A percentile compares a stretch with the other conserved stretches of the same genome.
Conservation (phyloP, 2,329 filamentous ascomycete genomes). For the Paecilomyces variotii region DNA sequence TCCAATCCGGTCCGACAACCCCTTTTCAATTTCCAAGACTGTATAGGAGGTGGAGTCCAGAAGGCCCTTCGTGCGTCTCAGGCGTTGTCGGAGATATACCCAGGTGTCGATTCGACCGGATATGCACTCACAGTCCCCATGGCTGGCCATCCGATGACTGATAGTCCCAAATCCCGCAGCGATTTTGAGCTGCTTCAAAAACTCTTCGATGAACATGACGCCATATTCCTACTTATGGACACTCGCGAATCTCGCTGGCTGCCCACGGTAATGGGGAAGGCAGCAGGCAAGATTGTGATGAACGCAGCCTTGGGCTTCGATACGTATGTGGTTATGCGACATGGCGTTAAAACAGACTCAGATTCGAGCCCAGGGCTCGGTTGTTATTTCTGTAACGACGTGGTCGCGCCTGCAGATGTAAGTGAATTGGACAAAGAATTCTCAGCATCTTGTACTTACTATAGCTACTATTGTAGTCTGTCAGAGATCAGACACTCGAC, state of each 20-base stretch:
- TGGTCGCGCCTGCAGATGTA: conserved; percentile 88
- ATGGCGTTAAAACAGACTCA: conserved; percentile 59
- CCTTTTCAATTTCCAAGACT: conserved; percentile 84
- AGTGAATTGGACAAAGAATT: conserved; percentile 31
- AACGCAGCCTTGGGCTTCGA: conserved; percentile 96
- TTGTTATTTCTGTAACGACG: conserved; percentile 98
- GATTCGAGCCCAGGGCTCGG: conserved; percentile 63
- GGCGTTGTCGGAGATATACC: conserved; percentile 77
- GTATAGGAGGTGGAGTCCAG: conserved; percentile 69
- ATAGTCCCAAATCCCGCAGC: conserved; percentile 58
- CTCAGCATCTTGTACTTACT: conserved; percentile 6
- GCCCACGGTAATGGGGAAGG: conserved; percentile 92
- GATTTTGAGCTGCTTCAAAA: conserved; percentile 69
- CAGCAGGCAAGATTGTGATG: conserved; percentile 87
- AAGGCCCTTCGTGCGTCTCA: conserved; percentile 78
- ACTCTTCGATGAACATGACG: conserved; percentile 79
- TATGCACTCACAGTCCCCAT: conserved; percentile 84
- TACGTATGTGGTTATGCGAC: conserved; percentile 94
- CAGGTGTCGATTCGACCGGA: conserved; percentile 74
- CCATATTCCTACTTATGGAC: conserved; percentile 94
- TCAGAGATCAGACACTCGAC: conserved; percentile 91
- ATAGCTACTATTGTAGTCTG: conserved; percentile 50
- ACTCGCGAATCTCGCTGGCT: conserved; percentile 91
- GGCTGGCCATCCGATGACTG: conserved; percentile 80
- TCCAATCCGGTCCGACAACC: conserved; percentile 96